Evolutionary conservation across 371 early-diverging fungal genomes (phyloP).

Genomic region (Mortierella sp.): DNA sequence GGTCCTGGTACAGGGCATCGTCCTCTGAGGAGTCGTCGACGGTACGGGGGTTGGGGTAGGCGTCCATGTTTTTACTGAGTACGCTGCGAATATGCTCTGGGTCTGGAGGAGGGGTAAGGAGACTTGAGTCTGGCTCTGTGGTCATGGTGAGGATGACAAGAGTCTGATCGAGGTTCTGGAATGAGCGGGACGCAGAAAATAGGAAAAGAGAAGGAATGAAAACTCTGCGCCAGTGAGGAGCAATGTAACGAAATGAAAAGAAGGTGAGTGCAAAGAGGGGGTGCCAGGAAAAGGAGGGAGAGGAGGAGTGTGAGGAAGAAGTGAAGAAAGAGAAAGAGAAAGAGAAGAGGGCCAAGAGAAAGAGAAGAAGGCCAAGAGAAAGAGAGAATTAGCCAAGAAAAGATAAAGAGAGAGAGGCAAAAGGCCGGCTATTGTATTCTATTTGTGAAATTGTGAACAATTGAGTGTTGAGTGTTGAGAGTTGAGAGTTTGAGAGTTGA

Average conservation of each 20-base stretch:
- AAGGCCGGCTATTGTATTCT: not conserved
- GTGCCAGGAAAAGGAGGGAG: constrained; percentile 6
- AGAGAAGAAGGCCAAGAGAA: not conserved
- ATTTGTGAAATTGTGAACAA: constrained; percentile 6
- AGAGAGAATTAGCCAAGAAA: not conserved
- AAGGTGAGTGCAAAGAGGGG: constrained; percentile 2
- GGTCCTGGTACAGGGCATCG: constrained; percentile 7
- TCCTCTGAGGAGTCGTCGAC: constrained; percentile 34
- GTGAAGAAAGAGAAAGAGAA: not conserved
- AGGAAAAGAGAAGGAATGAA: constrained; percentile 2
- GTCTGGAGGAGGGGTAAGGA: constrained; percentile 42
- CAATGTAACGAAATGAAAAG: not conserved
- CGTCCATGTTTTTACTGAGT: constrained; percentile 30
- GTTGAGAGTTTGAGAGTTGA: too few species aligned
- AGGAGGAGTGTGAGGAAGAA: not conserved
- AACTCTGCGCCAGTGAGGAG: not conserved
- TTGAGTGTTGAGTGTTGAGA: too few species aligned
- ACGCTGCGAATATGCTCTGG: constrained; percentile 15
- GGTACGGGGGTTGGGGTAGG: constrained; percentile 13
- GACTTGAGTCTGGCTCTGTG: constrained; percentile 19
- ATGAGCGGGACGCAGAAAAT: not conserved
- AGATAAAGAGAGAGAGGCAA: not conserved
- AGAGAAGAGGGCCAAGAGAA: not conserved
- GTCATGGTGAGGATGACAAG: constrained; percentile 20
- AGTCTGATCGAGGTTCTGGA: not conserved